phyloP scores from a whole-genome alignment of 1,139 yeast species.

The Taphrina communis region DNA sequence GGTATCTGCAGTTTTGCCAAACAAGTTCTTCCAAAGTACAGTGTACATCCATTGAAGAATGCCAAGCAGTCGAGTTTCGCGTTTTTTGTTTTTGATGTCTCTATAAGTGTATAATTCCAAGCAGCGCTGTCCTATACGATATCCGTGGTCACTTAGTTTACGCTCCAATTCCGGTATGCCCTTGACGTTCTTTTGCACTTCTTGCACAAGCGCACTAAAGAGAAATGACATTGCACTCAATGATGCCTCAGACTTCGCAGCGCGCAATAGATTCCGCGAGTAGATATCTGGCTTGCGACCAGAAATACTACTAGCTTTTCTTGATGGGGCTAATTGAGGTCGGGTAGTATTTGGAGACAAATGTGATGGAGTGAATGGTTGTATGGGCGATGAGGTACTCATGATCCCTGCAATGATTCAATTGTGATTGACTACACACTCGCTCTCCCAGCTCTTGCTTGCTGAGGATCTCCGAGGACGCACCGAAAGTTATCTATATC shows the following conservation, averaged over 20 bases:
- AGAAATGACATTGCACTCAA: conserved; percentile 70
- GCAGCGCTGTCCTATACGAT: conserved; percentile 67
- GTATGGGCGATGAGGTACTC: conserved; percentile 11
- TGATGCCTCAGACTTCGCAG: conserved; percentile 66
- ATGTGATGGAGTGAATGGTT: conserved; percentile 21
- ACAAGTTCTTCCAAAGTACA: conserved; percentile 78
- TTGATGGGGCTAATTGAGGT: not conserved
- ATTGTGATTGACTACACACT: too few species aligned
- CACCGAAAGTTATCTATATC: too few species aligned
- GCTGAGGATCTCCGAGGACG: too few species aligned
- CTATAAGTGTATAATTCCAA: conserved; percentile 65
- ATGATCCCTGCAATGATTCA: not conserved
- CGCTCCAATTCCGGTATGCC: conserved; percentile 81
- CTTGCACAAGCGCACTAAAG: conserved; percentile 73
- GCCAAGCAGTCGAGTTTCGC: conserved; percentile 77
- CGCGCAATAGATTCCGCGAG: conserved; percentile 70
- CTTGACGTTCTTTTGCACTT: conserved; percentile 66
- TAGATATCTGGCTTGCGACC: conserved; percentile 56
- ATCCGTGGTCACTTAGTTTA: conserved; percentile 72
- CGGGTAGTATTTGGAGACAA: conserved; percentile 11
- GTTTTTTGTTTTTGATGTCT: conserved; percentile 69
- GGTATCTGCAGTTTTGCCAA: conserved; percentile 84
- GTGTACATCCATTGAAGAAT: conserved; percentile 83
- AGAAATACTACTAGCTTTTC: not conserved
- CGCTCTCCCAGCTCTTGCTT: too few species aligned